Percentiles rank a stretch among this genome's conserved stretches.
Conservation (phyloP, 2,329 filamentous ascomycete species). For the Fusarium paranaense region DNA sequence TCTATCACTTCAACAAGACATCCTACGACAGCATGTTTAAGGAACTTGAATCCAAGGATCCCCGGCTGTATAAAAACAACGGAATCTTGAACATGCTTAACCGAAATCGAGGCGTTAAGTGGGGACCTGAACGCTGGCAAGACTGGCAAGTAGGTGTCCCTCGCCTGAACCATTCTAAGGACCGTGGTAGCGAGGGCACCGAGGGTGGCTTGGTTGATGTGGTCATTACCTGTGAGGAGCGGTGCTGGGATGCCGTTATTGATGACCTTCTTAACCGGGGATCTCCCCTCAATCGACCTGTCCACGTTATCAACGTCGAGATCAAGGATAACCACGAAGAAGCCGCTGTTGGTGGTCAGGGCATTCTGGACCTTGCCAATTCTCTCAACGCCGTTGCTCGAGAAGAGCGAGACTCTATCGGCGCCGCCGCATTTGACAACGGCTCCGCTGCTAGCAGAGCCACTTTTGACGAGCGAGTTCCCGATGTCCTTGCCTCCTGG, state of each 20-base stretch:
- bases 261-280: conserved; percentile 92
- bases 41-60: conserved; percentile 88
- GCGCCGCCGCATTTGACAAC: conserved; percentile 74
- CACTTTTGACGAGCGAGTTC: conserved; percentile 92
- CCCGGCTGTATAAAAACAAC: conserved; percentile 88
- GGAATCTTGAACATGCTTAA: conserved; percentile 96
- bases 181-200: conserved; percentile 82
- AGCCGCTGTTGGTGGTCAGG: conserved; percentile 87
- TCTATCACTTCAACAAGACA: conserved; percentile 97
- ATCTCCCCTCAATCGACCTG: conserved; percentile 87
- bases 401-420: conserved; percentile 78
- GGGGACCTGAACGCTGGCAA: conserved; percentile 96
- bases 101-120: conserved; percentile 91
- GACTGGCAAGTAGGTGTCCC: conserved; percentile 94
- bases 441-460: conserved; percentile 74
- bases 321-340: conserved; percentile 99
- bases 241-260: conserved; percentile 97
- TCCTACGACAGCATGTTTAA: conserved; percentile 96
- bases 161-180: conserved; percentile 77
- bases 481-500: conserved; percentile 91
- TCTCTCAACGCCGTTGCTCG: conserved; percentile 83
- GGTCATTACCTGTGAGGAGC: conserved; percentile 96
- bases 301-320: conserved; percentile 98
- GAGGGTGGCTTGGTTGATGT: conserved; percentile 93
- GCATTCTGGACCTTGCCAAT: conserved; percentile 91